Evolutionary conservation across 106 monocot species (phyloP).

Genomic region (Dendrobium officinale): DNA sequence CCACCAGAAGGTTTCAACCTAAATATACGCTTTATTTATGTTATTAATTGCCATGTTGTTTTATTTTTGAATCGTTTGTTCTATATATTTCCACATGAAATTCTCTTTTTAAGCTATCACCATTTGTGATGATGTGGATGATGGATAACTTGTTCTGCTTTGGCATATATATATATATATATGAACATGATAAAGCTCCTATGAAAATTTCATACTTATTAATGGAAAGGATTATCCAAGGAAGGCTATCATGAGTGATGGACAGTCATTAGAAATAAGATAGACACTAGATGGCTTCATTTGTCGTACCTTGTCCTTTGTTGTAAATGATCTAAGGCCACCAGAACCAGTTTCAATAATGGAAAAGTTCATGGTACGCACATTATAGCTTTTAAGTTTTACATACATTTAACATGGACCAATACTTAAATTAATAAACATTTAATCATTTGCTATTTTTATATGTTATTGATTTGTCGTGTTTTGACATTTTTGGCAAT

Average conservation of each 20-base stretch:
- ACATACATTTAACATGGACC: not conserved
- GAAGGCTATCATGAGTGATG: constrained; percentile 49
- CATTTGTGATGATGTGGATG: constrained; percentile 90
- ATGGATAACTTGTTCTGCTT: constrained; percentile 79
- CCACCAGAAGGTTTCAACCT: constrained; percentile 81
- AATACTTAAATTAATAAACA: not conserved
- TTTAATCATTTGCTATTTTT: not conserved
- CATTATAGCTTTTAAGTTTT: not conserved
- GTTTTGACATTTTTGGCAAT: not conserved
- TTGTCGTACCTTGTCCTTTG: constrained; percentile 43
- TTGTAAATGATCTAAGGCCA: constrained; percentile 49
- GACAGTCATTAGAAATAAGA: constrained; percentile 81
- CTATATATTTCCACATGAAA: not conserved
- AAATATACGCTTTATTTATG: constrained; percentile 29
- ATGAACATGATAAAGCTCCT: not conserved
- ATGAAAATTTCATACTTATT: constrained; percentile 56
- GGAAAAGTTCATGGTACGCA: constrained; percentile 67
- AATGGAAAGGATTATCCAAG: constrained; percentile 67
- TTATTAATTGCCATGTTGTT: not conserved
- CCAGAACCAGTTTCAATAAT: constrained; percentile 59
- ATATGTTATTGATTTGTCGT: not conserved
- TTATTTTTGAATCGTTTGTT: not conserved
- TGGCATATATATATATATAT: constrained; percentile 32
- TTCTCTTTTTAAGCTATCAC: constrained; percentile 52
- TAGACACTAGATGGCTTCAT: constrained; percentile 68